Conservation (phyloP, 805 yeast species). For the Cyberlindnera lachancei region DNA sequence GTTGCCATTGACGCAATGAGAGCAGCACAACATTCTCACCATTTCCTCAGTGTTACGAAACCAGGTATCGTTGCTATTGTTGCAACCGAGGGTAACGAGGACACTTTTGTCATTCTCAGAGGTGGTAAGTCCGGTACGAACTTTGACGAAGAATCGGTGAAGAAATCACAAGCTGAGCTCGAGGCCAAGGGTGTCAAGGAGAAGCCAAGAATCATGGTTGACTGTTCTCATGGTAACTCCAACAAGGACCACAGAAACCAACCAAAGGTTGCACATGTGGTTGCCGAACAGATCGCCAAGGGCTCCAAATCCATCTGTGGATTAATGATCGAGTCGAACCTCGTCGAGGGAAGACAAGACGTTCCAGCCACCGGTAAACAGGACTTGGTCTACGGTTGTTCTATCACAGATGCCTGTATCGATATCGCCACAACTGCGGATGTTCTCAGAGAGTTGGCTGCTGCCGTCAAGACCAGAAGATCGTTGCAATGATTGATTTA, state of each 20-base stretch:
- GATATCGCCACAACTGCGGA: conserved; percentile 78
- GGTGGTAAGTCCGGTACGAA: conserved; percentile 95
- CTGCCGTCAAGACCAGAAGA: conserved; percentile 79
- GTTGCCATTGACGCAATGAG: conserved; percentile 93
- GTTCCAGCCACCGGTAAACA: conserved; percentile 71
- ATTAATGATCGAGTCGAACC: conserved; percentile 92
- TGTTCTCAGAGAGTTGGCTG: conserved; percentile 64
- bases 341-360: conserved; percentile 88
- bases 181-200: conserved; percentile 32
- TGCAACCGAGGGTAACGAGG: conserved; percentile 89
- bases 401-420: conserved; percentile 97
- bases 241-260: conserved; percentile 87
- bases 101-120: conserved; percentile 85
- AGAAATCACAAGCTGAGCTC: conserved; percentile 55
- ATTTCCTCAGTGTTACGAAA: conserved; percentile 89
- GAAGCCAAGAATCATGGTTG: conserved; percentile 78
- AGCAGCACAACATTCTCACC: conserved; percentile 90
- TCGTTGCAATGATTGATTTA: conserved; percentile 2
- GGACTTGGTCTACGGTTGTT: conserved; percentile 80
- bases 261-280: conserved; percentile 74
- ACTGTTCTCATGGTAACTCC: conserved; percentile 96
- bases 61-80: conserved; percentile 96
- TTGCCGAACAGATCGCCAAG: conserved; percentile 68
- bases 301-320: conserved; percentile 84
- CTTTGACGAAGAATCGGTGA: conserved; percentile 70